phyloP scores from a whole-genome alignment of 768 basidiomycete species.

The Coprinellus aureogranulatus region DNA sequence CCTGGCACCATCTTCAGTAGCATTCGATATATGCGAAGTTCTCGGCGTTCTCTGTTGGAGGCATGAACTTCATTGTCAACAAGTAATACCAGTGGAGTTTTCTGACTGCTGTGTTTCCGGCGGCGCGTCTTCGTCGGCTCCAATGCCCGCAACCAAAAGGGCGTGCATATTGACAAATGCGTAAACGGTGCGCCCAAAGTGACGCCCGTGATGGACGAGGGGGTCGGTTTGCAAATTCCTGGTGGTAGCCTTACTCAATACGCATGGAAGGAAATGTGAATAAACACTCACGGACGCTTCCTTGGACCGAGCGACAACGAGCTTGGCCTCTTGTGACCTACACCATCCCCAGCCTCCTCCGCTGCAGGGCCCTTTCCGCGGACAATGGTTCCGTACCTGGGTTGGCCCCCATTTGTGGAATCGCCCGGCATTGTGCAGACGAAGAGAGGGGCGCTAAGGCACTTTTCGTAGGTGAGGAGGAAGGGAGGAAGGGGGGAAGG shows the following conservation, averaged over 20 bases:
- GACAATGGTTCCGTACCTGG: too few species aligned
- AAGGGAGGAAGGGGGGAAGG: too few species aligned
- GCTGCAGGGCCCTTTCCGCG: too few species aligned
- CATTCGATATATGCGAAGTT: neutral
- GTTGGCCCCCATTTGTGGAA: too few species aligned
- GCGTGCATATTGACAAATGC: neutral
- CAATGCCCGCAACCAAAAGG: neutral
- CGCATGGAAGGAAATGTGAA: neutral
- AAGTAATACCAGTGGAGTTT: neutral
- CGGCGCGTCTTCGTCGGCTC: neutral
- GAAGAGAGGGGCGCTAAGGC: too few species aligned
- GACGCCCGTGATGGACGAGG: neutral
- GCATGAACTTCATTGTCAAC: neutral
- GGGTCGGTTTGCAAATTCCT: neutral
- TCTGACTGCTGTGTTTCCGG: neutral
- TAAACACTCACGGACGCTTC: neutral
- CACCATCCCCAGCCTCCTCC: too few species aligned
- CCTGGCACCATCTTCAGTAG: neutral
- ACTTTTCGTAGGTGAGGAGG: too few species aligned
- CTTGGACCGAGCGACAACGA: neutral
- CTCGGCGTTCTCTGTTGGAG: neutral
- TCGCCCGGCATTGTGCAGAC: too few species aligned
- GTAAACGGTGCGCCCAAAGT: neutral
- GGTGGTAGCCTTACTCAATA: neutral
- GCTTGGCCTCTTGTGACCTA: too few species aligned